Percentiles rank a stretch among this genome's conserved stretches.
Evolutionary conservation across 371 early-diverging fungal genomes (phyloP).

Genomic region (Mortierella sp.): DNA sequence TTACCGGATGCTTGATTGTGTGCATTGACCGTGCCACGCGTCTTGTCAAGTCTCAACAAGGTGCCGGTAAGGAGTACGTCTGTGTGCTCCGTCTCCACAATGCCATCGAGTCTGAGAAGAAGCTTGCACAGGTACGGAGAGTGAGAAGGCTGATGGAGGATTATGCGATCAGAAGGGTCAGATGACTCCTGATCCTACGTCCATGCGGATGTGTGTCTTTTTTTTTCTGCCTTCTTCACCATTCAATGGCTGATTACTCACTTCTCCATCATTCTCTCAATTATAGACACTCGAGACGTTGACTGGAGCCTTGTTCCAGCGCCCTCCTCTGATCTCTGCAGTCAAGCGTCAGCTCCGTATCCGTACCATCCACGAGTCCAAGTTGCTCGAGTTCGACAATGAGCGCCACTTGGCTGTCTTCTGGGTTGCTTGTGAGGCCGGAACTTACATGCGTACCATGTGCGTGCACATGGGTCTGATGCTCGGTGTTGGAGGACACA

Average conservation of each 20-base stretch:
- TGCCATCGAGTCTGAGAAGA: slow-evolving; percentile 88
- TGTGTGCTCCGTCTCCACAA: slow-evolving; percentile 97
- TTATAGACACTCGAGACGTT: slow-evolving; percentile 92
- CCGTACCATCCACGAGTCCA: slow-evolving; percentile 97
- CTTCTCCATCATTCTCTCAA: not conserved
- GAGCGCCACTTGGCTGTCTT: slow-evolving; percentile 96
- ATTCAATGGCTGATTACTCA: too few relatives aligned
- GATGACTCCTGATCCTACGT: too few relatives aligned
- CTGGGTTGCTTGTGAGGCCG: slow-evolving; percentile 99
- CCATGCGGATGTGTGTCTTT: too few relatives aligned
- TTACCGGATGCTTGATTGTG: slow-evolving; percentile 99
- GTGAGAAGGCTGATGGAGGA: too few relatives aligned
- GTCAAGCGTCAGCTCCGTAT: slow-evolving; percentile 99
- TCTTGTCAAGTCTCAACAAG: slow-evolving; percentile 99
- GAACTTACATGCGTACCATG: slow-evolving; percentile 99
- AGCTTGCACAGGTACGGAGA: slow-evolving; percentile 67
- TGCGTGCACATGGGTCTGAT: slow-evolving; percentile 99
- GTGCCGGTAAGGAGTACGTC: slow-evolving; percentile 99
- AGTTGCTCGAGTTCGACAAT: slow-evolving; percentile 97
- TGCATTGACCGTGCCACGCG: slow-evolving; percentile 99
- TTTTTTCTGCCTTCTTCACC: too few relatives aligned
- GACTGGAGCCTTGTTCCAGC: slow-evolving; percentile 99
- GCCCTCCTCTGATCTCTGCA: slow-evolving; percentile 99
- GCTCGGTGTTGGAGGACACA: slow-evolving; percentile 98
- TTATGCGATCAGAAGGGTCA: too few relatives aligned